Evolutionary conservation across 371 early-diverging fungal species (phyloP), one percentile per base, ranked within the genome.

Genomic region (Mortierella polycephala): DNA sequence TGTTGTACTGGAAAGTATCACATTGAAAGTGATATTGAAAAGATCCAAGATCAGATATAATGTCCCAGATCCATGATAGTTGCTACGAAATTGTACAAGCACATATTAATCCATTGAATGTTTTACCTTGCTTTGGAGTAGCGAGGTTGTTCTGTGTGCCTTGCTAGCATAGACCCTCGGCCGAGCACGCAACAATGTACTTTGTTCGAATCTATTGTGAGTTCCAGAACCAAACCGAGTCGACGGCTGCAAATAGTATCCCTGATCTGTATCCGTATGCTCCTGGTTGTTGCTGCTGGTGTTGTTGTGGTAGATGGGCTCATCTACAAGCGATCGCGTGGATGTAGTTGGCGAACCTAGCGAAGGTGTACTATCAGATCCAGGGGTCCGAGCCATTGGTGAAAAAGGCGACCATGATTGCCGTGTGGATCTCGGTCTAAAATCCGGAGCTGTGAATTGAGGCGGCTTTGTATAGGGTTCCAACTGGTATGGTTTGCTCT

Each of bases 51-150:
- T 30, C 30, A 30, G 30, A 30, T 30, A 30, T 4, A 30, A 30
- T 30, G 30, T 4, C 2, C 30, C 30, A 30, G 30, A 30, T 30
- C 30, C 30, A 30, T 30, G 30, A 30, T 30, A 30, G 4, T 30
- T 2, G 30, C 4, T 30, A 30, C 4, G 30, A 30, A 30, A 30
- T 30, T 41, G 13, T 14, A 50, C 49, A 52, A 1, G 6, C 14
- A 21, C 0, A 1, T 11, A 10, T 10, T 23, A 10, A 57, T 18
- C 41, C 49, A 40, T 23, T 40, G 13, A 52, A 8, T 23, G 56
- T 13, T 23, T 23, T 61, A 77, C 79, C 69, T 77, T 77, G 79
- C 57, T 72, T 47, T 77, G 79, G 20, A 77, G 62, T 30, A 72
- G 50, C 12, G 73, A 68, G 14, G 65, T 58, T 23, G 59, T 41